phyloP scores from a whole-genome alignment of 805 yeast species.

The Candida dendrica region DNA sequence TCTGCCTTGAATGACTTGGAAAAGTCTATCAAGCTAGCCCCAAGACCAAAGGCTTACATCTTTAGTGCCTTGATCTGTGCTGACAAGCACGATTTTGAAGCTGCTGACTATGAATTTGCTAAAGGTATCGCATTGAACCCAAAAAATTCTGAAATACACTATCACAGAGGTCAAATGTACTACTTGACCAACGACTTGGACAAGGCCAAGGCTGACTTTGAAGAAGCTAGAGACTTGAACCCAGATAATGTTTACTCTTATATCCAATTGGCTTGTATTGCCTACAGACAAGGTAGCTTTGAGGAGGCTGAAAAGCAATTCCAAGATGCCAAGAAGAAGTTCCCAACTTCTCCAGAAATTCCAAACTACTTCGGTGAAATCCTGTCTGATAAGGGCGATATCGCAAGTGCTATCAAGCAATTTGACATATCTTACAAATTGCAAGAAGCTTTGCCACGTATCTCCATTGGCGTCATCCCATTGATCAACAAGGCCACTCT shows the following conservation, averaged over 20 bases:
- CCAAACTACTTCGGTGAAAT: constrained; percentile 96
- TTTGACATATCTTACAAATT: constrained; percentile 81
- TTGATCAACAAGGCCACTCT: constrained; percentile 83
- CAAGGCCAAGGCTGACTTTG: constrained; percentile 68
- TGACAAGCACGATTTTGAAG: constrained; percentile 66
- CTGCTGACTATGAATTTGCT: constrained; percentile 65
- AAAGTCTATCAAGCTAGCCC: constrained; percentile 55
- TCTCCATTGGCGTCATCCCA: constrained; percentile 83
- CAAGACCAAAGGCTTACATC: constrained; percentile 78
- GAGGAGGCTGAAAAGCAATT: constrained; percentile 59
- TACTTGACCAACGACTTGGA: constrained; percentile 72
- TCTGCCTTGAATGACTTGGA: constrained; percentile 59
- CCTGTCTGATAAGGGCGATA: constrained; percentile 72
- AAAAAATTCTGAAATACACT: constrained; percentile 72
- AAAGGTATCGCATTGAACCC: constrained; percentile 66
- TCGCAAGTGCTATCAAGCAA: constrained; percentile 66
- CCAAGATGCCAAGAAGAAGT: constrained; percentile 60
- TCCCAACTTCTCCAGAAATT: constrained; percentile 85
- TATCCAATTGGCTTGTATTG: constrained; percentile 89
- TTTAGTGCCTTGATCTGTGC: constrained; percentile 78
- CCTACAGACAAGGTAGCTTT: constrained; percentile 65
- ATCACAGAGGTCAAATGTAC: constrained; percentile 90
- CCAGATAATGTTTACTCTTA: constrained; percentile 74
- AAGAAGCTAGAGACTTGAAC: constrained; percentile 67
- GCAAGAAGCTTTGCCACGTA: constrained; percentile 61